These are phyloP conservation scores for Candida boleticola DNA, from an alignment of 805 yeast genomes.

Conservation along the genomic window DNA sequence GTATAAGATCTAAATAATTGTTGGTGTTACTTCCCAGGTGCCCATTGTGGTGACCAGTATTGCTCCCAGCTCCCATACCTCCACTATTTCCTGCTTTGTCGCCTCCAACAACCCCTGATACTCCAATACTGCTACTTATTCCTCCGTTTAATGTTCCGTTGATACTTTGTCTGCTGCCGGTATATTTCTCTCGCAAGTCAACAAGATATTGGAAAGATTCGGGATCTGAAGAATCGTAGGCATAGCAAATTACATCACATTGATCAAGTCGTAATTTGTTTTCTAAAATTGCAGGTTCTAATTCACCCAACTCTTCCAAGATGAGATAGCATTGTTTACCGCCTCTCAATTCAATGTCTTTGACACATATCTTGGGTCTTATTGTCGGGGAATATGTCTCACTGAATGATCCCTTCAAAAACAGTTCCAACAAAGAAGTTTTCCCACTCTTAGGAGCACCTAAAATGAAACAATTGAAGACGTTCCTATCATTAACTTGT, in stretches of 20 bases:
- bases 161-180: conserved; percentile 23
- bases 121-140: neutral
- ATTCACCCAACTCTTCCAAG: conserved; percentile 84
- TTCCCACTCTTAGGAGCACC: conserved; percentile 91
- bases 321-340: conserved; percentile 94
- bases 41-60: neutral
- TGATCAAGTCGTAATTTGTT: conserved; percentile 67
- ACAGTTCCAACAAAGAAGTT: conserved; percentile 77
- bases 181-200: conserved; percentile 60
- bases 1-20: conserved; percentile 56
- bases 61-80: neutral
- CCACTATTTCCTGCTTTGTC: neutral
- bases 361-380: conserved; percentile 78
- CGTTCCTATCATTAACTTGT: conserved; percentile 76
- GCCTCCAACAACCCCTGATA: neutral
- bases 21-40: neutral
- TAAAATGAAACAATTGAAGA: conserved; percentile 82
- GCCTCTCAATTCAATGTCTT: conserved; percentile 88
- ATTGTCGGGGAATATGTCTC: conserved; percentile 79
- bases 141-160: neutral
- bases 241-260: conserved; percentile 87
- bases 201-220: conserved; percentile 85
- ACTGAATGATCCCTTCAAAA: conserved; percentile 69
- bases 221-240: conserved; percentile 95
- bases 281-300: conserved; percentile 78